These are phyloP conservation scores for Tetraselmis chui DNA, from an alignment of 139 green algal species.

Conservation along the genomic window DNA sequence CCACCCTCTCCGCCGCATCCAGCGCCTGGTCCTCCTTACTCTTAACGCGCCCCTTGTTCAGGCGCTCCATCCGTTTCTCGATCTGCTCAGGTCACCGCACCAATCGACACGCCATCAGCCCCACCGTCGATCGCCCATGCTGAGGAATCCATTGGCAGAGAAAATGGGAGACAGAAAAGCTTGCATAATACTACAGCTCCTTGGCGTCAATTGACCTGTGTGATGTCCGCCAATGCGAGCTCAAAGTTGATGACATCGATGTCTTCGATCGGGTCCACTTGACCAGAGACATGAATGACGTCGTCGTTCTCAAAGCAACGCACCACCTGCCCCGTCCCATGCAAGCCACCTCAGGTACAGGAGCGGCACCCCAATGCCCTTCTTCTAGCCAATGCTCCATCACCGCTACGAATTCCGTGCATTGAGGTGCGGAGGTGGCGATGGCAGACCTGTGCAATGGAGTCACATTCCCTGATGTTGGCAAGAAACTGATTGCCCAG, in stretches of 20 bases:
- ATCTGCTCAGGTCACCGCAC: background rate
- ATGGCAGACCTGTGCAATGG: conserved; percentile 77
- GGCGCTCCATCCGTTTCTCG: conserved; percentile 74
- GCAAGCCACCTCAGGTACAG: background rate
- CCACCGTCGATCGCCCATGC: too few relatives aligned
- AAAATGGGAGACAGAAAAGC: too few relatives aligned
- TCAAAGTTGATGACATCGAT: conserved; percentile 94
- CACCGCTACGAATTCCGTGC: too few relatives aligned
- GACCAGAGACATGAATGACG: conserved; percentile 87
- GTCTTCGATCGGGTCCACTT: conserved; percentile 64
- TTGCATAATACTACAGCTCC: too few relatives aligned
- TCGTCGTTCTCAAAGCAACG: conserved; percentile 95
- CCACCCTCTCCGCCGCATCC: conserved; percentile 16
- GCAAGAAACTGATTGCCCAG: conserved; percentile 98
- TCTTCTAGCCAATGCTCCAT: too few relatives aligned
- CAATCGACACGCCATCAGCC: too few relatives aligned
- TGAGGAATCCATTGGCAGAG: too few relatives aligned
- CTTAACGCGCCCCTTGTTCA: conserved; percentile 65
- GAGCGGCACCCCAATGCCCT: too few relatives aligned
- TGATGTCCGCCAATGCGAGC: conserved; percentile 84
- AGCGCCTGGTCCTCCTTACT: conserved; percentile 3
- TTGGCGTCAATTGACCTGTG: too few relatives aligned
- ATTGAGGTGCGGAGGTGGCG: too few relatives aligned
- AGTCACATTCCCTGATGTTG: conserved; percentile 92
- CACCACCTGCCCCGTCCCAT: conserved; percentile 87